Evolutionary conservation across 2,329 filamentous ascomycete species (phyloP).

Genomic region (Cladophialophora yegresii): DNA sequence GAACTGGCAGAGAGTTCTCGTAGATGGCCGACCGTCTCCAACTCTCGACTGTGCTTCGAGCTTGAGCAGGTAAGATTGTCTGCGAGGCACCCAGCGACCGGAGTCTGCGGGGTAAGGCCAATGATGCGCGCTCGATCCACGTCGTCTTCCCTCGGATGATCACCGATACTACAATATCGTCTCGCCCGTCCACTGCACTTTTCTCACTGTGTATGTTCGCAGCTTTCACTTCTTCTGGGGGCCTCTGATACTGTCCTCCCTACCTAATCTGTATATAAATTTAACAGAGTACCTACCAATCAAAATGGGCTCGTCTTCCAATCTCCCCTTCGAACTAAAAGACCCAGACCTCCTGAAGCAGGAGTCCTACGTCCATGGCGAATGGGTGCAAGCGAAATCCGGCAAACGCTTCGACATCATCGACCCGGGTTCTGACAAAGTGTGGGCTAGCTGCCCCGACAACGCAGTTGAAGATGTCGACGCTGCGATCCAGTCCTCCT

Average conservation of each 20-base stretch:
- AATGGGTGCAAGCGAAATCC: slow-evolving; percentile 51
- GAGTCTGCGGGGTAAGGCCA: neutral
- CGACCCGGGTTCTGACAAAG: slow-evolving; percentile 55
- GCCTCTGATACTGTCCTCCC: neutral
- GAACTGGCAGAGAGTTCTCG: neutral
- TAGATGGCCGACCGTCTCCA: neutral
- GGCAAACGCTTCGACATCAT: slow-evolving; percentile 56
- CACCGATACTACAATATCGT: neutral
- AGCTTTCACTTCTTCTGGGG: neutral
- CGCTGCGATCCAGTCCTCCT: slow-evolving; percentile 59
- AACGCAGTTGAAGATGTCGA: slow-evolving; percentile 62
- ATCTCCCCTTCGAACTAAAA: slow-evolving; percentile 48
- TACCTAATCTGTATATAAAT: neutral
- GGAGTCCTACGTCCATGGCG: slow-evolving; percentile 55
- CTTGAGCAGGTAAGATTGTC: neutral
- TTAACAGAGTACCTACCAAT: neutral
- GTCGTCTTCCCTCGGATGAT: slow-evolving; percentile 1
- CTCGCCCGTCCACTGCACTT: neutral
- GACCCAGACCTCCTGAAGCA: slow-evolving; percentile 53
- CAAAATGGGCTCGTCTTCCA: slow-evolving; percentile 12
- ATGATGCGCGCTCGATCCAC: neutral
- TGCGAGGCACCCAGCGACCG: neutral
- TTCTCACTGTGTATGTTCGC: neutral
- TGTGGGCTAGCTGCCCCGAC: slow-evolving; percentile 56
- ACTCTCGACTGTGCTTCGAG: neutral